Percentiles rank a stretch among this genome's conserved stretches.
Evolutionary conservation across 1,284 basidiomycete species (phyloP).

Genomic region (Ceratobasidium sp.): DNA sequence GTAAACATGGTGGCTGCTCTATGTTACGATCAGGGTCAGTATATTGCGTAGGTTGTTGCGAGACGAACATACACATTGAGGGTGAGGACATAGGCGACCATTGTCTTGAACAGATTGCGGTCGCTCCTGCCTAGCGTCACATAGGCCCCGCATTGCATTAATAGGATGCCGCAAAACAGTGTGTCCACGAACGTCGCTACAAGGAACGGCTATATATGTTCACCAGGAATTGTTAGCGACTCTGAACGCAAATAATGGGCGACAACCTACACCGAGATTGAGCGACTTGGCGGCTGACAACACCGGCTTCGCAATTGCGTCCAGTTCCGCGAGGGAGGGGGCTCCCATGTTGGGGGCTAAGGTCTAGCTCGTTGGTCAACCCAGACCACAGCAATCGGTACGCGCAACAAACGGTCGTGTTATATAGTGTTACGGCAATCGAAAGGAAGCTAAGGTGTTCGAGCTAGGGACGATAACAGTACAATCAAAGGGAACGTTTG

Average conservation of each 20-base stretch:
- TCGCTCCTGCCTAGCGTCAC: conserved; percentile 14
- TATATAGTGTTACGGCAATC: no score
- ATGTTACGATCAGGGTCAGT: not conserved
- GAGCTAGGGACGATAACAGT: no score
- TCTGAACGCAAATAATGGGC: not conserved
- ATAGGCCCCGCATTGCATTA: conserved; percentile 33
- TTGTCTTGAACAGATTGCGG: conserved; percentile 8
- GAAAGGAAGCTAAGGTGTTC: no score
- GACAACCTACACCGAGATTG: conserved; percentile 20
- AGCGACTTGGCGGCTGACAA: conserved; percentile 19
- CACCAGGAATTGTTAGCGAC: not conserved
- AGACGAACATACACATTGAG: conserved; percentile 18
- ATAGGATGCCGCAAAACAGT: conserved; percentile 17
- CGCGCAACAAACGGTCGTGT: no score
- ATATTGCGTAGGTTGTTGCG: not conserved
- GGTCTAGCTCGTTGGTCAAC: no score
- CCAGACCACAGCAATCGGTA: no score
- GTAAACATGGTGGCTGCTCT: conserved; percentile 29
- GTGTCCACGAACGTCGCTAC: conserved; percentile 28
- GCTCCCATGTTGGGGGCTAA: conserved; percentile 26
- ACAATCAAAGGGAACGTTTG: no score
- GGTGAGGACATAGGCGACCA: conserved; percentile 20
- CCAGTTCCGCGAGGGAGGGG: conserved; percentile 23
- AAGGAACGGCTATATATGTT: conserved; percentile 14
- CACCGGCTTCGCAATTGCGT: conserved; percentile 13